Evolutionary conservation across 1,284 basidiomycete species (phyloP), one percentile per base, ranked within the genome.

Genomic region (Ganoderma lucidum): DNA sequence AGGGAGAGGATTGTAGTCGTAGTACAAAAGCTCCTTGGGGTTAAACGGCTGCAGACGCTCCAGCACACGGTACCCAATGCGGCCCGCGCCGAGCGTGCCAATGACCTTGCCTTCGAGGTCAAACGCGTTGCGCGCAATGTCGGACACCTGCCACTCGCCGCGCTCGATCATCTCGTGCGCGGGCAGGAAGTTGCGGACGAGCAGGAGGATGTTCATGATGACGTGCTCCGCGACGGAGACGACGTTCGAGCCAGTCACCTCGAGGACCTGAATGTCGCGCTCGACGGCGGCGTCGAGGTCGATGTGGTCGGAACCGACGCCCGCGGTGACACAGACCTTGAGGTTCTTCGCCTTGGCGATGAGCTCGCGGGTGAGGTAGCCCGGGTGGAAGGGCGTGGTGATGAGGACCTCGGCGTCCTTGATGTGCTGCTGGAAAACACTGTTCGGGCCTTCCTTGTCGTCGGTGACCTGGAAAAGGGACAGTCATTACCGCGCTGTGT

Each of bases 301-400:
- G 77, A 97, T 91, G 83, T 96, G 95, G 83, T 97, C 96, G 32
- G 95, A 96, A n/a, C 96, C 96, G 61, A 98, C 96, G 82, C 96
- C 96, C 65, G 96, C 96, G 12, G 96, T 98, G 76, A 98, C 88
- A 78, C 93, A 96, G 72, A 97, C 83, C 84, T 96, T 97, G 77
- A 99, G 89, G 76, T 97, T 96, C 82, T 92, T 92, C 41, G 96
- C 95, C 71, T 76, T 80, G 45, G 75, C 86, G 75, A 97, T 82
- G 69, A 97, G 83, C 9, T 96, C 94, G 48, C 84, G 86, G 6
- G 95, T 96, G 71, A 97, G 88, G 83, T 98, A 97, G 75, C 91
- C 95, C 62, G 94, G 94, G 79, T 95, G 93, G 90, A 96, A 98
- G 14, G 96, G 96, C 1, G 96, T 98, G 15, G 95, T 97, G 81